Evolutionary conservation across 768 basidiomycete species (phyloP).

Genomic region (Mycena capillaripes): DNA sequence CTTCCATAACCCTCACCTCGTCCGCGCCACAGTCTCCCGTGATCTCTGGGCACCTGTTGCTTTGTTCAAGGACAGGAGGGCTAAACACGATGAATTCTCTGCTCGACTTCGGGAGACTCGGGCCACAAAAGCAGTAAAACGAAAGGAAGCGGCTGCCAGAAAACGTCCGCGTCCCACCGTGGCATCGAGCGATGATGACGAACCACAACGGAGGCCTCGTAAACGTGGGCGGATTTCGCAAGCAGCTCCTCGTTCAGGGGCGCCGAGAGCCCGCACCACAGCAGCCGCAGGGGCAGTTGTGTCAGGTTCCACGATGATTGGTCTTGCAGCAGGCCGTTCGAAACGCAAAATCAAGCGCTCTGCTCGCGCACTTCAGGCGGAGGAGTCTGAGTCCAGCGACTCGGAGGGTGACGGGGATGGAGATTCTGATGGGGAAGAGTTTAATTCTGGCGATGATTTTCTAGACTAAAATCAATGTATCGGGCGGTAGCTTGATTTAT

Average conservation of each 20-base stretch:
- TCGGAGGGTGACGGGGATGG: no score
- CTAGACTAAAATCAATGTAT: no score
- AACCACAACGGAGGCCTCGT: neutral
- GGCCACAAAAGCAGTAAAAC: neutral
- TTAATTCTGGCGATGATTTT: no score
- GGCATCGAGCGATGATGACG: neutral
- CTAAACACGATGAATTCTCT: conserved; percentile 2
- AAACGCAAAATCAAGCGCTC: no score
- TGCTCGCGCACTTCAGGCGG: no score
- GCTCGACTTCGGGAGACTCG: neutral
- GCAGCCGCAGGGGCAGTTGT: no score
- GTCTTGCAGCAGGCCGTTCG: no score
- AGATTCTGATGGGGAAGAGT: no score
- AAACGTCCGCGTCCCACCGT: neutral
- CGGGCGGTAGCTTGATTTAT: no score
- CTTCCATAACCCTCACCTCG: neutral
- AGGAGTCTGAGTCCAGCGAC: no score
- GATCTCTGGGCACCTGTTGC: neutral
- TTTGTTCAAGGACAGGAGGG: neutral
- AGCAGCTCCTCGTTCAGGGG: neutral
- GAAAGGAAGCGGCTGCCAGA: neutral
- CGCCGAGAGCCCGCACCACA: neutral
- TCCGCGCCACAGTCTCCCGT: neutral
- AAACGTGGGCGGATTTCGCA: neutral
- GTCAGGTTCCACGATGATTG: no score